Evolutionary conservation across 352 stramenopile genomes (phyloP).

Genomic region (Globisporangium cystogenes): DNA sequence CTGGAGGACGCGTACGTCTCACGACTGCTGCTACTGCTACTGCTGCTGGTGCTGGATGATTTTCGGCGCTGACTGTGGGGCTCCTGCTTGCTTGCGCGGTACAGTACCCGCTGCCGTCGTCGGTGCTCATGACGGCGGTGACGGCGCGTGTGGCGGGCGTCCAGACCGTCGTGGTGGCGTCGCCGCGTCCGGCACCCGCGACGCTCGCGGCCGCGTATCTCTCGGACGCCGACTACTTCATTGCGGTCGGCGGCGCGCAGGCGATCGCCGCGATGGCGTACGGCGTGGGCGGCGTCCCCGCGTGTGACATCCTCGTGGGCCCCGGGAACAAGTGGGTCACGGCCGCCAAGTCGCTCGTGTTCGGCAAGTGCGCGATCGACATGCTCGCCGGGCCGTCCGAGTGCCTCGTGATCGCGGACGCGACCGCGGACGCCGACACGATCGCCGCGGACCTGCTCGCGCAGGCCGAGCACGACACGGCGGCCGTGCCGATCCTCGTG

Average conservation of each 20-base stretch:
- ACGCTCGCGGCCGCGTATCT: conserved; percentile 95
- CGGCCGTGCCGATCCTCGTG: conserved; percentile 95
- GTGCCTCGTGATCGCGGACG: conserved; percentile 97
- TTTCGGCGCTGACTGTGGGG: background rate
- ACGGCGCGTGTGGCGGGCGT: conserved; percentile 94
- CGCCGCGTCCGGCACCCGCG: conserved; percentile 87
- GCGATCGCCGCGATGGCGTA: conserved; percentile 97
- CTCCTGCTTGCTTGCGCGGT: too few relatives aligned
- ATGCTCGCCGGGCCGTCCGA: conserved; percentile 98
- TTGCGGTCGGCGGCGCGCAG: conserved; percentile 73
- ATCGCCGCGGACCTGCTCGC: conserved; percentile 77
- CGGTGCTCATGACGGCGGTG: conserved; percentile 97
- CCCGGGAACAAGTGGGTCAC: conserved; percentile 99
- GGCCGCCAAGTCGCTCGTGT: conserved; percentile 97
- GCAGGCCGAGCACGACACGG: conserved; percentile 96
- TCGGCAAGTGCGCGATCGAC: conserved; percentile 97
- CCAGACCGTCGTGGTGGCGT: conserved; percentile 93
- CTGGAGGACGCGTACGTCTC: conserved; percentile 86
- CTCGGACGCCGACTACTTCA: conserved; percentile 87
- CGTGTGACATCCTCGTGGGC: conserved; percentile 98
- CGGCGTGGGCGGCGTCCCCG: conserved; percentile 86
- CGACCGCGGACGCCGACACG: conserved; percentile 61
- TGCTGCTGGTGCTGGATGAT: background rate
- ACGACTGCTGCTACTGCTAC: too few relatives aligned
- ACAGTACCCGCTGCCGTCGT: conserved; percentile 96